A percentile compares a stretch with the other conserved stretches of the same genome.
Evolutionary conservation across 2,329 filamentous ascomycete genomes (phyloP).

Genomic region (Calonectria crousiana): DNA sequence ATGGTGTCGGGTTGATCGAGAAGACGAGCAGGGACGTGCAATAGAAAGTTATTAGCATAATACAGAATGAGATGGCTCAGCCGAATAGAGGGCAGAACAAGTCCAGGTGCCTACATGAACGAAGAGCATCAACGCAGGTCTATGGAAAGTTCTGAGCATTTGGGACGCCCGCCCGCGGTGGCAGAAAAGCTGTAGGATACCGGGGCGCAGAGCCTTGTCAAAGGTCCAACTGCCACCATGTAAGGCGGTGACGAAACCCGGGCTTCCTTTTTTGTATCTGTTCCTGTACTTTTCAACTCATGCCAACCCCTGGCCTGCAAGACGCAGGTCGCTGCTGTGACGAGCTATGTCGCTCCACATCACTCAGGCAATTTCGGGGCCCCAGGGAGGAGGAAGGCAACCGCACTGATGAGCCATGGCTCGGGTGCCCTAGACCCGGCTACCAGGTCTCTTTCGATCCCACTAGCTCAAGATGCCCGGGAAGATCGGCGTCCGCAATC

Average conservation of each 20-base stretch:
- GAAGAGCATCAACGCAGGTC: not conserved
- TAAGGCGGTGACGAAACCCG: not conserved
- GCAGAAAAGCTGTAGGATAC: not conserved
- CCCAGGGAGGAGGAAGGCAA: not conserved
- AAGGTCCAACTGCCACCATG: not conserved
- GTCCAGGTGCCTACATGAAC: not conserved
- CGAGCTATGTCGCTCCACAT: not conserved
- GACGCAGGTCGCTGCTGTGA: not conserved
- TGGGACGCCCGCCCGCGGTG: not conserved
- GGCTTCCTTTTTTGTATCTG: not conserved
- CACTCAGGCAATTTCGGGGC: not conserved
- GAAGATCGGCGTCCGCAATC: not conserved
- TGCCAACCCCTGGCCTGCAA: not conserved
- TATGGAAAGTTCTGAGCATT: not conserved
- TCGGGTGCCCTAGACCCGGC: not conserved
- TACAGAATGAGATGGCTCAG: too few species aligned
- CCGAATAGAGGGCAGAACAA: not conserved
- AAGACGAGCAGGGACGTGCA: not conserved
- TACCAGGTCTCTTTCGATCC: constrained; percentile 1
- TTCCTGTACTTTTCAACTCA: not conserved
- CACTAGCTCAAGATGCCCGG: not conserved
- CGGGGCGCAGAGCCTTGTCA: not conserved
- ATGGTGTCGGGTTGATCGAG: not conserved
- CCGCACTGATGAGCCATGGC: not conserved
- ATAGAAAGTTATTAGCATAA: not conserved